Evolutionary conservation across 2,329 filamentous ascomycete genomes (phyloP), one percentile per base, ranked within the genome.

Genomic region (Eurotiales sp.): DNA sequence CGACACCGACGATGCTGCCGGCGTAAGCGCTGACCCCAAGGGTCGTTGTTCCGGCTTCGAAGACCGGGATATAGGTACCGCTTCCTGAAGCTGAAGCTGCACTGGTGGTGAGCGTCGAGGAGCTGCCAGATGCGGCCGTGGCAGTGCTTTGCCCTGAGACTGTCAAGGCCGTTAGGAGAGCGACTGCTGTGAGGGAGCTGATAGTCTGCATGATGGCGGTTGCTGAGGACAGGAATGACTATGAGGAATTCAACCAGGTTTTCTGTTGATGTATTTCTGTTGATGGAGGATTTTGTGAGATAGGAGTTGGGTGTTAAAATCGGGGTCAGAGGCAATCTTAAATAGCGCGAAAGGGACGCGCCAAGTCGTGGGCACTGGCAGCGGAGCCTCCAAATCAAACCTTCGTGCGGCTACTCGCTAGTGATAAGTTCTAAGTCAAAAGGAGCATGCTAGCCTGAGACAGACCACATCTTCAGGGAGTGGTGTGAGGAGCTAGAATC

Each of bases 1-100:
- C 52, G 40, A 30, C 59, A 17, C 30, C 36, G 23, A 61, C 44
- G 43, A 61, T 41, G 46, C 58, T 59, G 17, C 42, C 58, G 19
- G 30, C 46, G 11, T 56, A 10, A 19, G 21, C 44, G n/a, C 12
- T 17, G 10, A 52, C 17, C 8, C 44, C 27, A 14, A 41, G 46
- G 17, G 51, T 53, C 8, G 40, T 15, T 32, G 44, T 12, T 21
- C 50, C 50, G 11, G 46, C 50, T 15, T 50, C 50, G 36, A 58
- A 58, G 34, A 57, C 10, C n/a, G 52, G n/a, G 34, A 59, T 46
- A 14, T 40, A 21, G n/a, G 46, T 48, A 17, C 51, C 54, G 17
- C 53, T 55, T 12, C 46, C 51, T 4, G 47, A 42, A 12, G 51
- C 52, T 6, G 48, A 44, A 25, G 41, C 27, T 15, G 50, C 46